Conservation (phyloP, 495 filamentous ascomycete species). For the Physcia stellaris region DNA sequence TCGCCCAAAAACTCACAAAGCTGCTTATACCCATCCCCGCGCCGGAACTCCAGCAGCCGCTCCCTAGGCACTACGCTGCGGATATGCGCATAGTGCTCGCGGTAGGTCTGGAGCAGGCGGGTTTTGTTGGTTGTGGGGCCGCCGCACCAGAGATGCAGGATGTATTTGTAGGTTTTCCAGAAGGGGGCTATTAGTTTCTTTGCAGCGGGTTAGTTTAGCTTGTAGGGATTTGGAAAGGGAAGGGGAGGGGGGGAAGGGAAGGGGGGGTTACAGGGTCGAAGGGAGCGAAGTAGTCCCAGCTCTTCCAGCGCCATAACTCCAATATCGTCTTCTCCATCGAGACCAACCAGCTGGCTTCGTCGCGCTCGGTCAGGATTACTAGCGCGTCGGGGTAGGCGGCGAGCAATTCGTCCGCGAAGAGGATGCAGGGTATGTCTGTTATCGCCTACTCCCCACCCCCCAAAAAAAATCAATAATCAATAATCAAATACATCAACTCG, state of each 20-base stretch:
- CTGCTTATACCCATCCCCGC: constrained; percentile 19
- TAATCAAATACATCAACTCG: no score
- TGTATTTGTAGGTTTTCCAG: neutral
- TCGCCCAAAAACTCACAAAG: constrained; percentile 20
- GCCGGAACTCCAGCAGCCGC: constrained; percentile 19
- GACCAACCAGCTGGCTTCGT: constrained; percentile 28
- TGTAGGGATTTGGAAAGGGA: no score
- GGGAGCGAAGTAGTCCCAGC: constrained; percentile 7
- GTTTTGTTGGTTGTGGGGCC: neutral
- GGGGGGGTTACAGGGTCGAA: constrained; percentile 3
- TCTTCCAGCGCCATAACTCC: constrained; percentile 2
- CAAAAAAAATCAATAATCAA: no score
- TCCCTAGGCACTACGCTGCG: constrained; percentile 18
- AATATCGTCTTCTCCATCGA: constrained; percentile 9
- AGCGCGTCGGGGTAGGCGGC: constrained; percentile 45
- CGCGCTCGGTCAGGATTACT: constrained; percentile 37
- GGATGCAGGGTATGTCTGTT: constrained; percentile 40
- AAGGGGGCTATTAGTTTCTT: neutral
- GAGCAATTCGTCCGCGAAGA: constrained; percentile 41
- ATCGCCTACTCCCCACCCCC: no score
- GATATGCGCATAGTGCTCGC: constrained; percentile 22
- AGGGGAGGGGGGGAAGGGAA: no score
- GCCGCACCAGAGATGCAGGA: neutral
- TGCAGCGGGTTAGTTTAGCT: no score
- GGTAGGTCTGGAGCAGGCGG: neutral